phyloP scores from a whole-genome alignment of 75 land plant genomes.

The Pinus taeda region DNA sequence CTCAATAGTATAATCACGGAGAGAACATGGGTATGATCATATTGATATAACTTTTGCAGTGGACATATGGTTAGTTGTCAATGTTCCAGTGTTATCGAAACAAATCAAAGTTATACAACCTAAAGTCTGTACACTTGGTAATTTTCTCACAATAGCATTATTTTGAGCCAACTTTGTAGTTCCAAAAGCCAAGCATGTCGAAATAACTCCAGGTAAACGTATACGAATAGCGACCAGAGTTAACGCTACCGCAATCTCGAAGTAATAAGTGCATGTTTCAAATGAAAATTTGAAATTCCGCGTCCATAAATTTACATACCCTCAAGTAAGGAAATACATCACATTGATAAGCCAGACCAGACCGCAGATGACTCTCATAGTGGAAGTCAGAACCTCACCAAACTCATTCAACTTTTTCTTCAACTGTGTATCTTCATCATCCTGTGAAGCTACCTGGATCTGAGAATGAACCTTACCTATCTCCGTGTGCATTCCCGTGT shows the following conservation, averaged over 20 bases:
- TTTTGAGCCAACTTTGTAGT: conserved; percentile 86
- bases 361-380: conserved; percentile 59
- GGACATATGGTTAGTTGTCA: conserved; percentile 81
- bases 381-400: conserved; percentile 50
- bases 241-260: conserved; percentile 90
- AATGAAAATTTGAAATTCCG: conserved; percentile 64
- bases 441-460: conserved; percentile 71
- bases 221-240: conserved; percentile 88
- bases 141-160: conserved; percentile 72
- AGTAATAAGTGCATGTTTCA: conserved; percentile 78
- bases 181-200: conserved; percentile 87
- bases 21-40: conserved; percentile 21
- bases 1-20: conserved; percentile 52
- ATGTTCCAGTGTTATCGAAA: conserved; percentile 77
- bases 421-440: conserved; percentile 68
- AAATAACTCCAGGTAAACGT: conserved; percentile 87
- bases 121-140: conserved; percentile 76
- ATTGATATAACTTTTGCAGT: conserved; percentile 51
- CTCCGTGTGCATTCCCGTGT: conserved; percentile 66
- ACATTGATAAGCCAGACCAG: conserved; percentile 75
- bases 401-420: conserved; percentile 82
- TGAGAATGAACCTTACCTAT: conserved; percentile 72
- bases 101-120: conserved; percentile 78
- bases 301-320: conserved; percentile 60
- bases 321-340: conserved; percentile 67